phyloP scores from a whole-genome alignment of 1,139 yeast species.

The Hemisphaericaspora xylanilytica region DNA sequence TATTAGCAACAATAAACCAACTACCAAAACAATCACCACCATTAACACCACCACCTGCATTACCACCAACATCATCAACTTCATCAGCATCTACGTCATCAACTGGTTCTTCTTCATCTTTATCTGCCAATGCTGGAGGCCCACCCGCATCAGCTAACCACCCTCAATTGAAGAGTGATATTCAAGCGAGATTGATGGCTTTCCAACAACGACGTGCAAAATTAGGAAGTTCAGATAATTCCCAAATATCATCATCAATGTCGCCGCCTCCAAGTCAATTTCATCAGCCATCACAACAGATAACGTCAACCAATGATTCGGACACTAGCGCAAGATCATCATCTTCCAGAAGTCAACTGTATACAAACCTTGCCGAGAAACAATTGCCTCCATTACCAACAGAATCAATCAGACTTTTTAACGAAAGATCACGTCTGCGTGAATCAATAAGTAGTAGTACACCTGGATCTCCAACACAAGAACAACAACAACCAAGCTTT shows the following conservation, averaged over 20 bases:
- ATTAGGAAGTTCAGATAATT: constrained; percentile 9
- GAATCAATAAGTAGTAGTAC: constrained; percentile 8
- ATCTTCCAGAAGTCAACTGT: constrained; percentile 1
- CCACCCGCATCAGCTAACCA: constrained; percentile 16
- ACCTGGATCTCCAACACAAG: constrained; percentile 4
- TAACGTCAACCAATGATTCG: background rate
- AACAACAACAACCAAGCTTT: background rate
- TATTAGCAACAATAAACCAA: background rate
- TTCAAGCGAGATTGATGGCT: constrained; percentile 73
- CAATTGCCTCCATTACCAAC: constrained; percentile 35
- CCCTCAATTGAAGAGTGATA: constrained; percentile 53
- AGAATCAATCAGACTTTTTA: constrained; percentile 2
- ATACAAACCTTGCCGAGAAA: constrained; percentile 15
- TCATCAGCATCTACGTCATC: constrained; percentile 2
- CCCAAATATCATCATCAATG: constrained; percentile 3
- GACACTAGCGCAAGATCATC: background rate
- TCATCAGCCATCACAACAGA: background rate
- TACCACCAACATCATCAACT: background rate
- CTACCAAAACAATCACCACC: background rate
- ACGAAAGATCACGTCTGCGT: constrained; percentile 2
- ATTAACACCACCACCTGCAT: background rate
- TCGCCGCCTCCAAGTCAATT: constrained; percentile 6
- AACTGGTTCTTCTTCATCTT: constrained; percentile 11
- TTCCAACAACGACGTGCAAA: constrained; percentile 65
- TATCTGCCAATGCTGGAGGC: background rate